These are phyloP conservation scores for Lentithecium fluviatile DNA, from an alignment of 495 filamentous ascomycete species.

Conservation along the genomic window DNA sequence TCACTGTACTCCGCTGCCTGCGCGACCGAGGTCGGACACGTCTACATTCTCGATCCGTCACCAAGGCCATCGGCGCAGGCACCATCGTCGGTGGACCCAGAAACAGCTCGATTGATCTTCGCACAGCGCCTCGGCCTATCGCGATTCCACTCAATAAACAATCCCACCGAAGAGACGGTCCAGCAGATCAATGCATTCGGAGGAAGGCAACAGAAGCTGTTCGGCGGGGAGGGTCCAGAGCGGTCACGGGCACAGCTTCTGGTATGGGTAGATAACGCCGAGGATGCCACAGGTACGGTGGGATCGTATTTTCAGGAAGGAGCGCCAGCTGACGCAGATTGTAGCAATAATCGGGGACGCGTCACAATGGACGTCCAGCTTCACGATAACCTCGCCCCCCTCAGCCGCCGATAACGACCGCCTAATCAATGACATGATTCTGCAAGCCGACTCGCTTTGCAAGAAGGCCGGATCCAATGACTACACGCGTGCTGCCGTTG, in stretches of 20 bases:
- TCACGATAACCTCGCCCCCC: constrained; percentile 29
- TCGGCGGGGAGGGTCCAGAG: constrained; percentile 37
- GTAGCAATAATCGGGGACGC: constrained; percentile 7
- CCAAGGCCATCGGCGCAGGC: constrained; percentile 4
- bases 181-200: constrained; percentile 52
- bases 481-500: background rate
- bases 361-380: constrained; percentile 2
- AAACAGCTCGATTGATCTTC: constrained; percentile 53
- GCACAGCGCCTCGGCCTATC: constrained; percentile 57
- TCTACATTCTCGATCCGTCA: constrained; percentile 39
- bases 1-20: constrained; percentile 23
- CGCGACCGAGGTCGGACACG: constrained; percentile 21
- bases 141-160: constrained; percentile 50
- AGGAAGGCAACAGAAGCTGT: constrained; percentile 45
- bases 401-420: constrained; percentile 19
- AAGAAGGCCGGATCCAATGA: constrained; percentile 3
- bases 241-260: constrained; percentile 40
- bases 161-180: constrained; percentile 48
- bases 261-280: constrained; percentile 52
- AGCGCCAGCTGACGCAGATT: background rate
- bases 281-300: constrained; percentile 45
- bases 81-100: constrained; percentile 40
- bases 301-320: background rate
- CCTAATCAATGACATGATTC: constrained; percentile 24
- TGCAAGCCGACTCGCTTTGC: constrained; percentile 24